Conservation (phyloP, 345 rosid species). For the Eutrema heterophyllum region DNA sequence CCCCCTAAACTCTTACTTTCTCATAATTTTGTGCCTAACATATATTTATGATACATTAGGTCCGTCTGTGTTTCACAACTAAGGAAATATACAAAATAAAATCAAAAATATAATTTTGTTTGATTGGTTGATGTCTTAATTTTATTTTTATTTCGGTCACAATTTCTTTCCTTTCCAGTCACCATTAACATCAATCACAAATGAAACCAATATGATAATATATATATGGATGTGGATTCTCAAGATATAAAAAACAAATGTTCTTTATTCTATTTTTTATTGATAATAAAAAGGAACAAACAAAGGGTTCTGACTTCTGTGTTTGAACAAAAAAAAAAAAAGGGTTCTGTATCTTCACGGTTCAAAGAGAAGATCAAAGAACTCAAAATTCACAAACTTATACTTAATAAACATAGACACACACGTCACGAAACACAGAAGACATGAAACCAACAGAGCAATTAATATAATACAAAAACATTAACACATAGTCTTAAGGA, state of each 20-base stretch:
- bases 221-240: background rate
- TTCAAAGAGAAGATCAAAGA: conserved; percentile 1
- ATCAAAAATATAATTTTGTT: background rate
- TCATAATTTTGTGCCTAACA: background rate
- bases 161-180: background rate
- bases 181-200: background rate
- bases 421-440: conserved; percentile 9
- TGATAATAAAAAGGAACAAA: conserved; percentile 1
- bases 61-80: background rate
- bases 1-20: background rate
- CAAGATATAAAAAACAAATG: background rate
- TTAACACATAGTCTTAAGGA: background rate
- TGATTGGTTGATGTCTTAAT: background rate
- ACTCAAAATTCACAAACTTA: conserved; percentile 12
- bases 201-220: background rate
- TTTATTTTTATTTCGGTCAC: background rate
- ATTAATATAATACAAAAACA: conserved; percentile 9
- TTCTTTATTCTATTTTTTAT: background rate
- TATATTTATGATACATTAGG: background rate
- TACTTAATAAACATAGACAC: background rate
- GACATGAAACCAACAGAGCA: background rate
- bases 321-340: background rate
- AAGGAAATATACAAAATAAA: too few species aligned
- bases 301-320: background rate
- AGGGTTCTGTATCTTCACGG: conserved; percentile 4